Evolutionary conservation across 75 land plant species (phyloP), one percentile per base, ranked within the genome.

Genomic region (Cupressus sempervirens): DNA sequence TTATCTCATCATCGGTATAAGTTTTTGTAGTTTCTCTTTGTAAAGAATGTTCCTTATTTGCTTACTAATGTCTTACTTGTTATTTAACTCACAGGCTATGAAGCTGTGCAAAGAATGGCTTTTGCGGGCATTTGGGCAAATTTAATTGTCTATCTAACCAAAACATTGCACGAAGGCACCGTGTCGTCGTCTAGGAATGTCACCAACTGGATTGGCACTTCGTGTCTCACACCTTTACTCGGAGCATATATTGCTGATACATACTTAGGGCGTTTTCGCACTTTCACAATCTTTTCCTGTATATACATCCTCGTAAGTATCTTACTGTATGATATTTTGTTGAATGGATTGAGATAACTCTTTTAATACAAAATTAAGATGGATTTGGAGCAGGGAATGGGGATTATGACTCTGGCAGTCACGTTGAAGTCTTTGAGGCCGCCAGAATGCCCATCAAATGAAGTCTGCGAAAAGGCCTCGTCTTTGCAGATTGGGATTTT

Each of bases 171-270:
- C 67, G 86, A 89, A 32, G 32, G 85, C 68, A 88, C 84, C 15
- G 88, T 91, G 14, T 67, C 74, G 0, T 86, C 91, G 4, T 58
- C 91, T 13, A 84, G 53, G 15, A 89, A 86, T 82, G 91, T 90
- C 70, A 89, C 67, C 46, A 90, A 89, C 58, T 90, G 91, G 91
- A n/a, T 52, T 30, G 91, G 91, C 7, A 84, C 91, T 7, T 85
- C 82, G 50, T 89, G 87, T 68, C 86, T 90, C 45, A 86, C 86
- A 3, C 88, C 91, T 40, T 87, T 90, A 7, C 86, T 89, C 58
- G 91, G 91, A 5, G 91, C 88, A 29, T 90, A 86, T 45, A 29
- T 90, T 32, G 91, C 91, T 0, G 91, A 90, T 82, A 83, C 86
- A 34, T 86, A 84, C 56, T 58, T 83, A 65, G 91, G 58, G 4